Percentiles rank a stretch among this genome's conserved stretches.
phyloP scores from a whole-genome alignment of 2,329 filamentous ascomycete species.

The Ceratocystis papillata region DNA sequence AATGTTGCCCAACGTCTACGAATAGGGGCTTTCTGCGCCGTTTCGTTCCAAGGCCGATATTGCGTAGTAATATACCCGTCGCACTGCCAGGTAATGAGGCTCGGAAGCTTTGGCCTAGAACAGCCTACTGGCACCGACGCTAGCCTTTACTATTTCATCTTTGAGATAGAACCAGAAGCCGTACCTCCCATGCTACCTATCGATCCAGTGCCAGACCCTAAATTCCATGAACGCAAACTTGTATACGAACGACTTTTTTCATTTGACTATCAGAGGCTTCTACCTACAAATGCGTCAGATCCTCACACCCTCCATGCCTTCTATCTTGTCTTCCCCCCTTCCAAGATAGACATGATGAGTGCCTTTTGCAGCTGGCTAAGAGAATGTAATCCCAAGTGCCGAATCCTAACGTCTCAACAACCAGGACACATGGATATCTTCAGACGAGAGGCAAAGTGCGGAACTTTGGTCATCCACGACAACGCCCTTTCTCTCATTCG shows the following conservation, averaged over 20 bases:
- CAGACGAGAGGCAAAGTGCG: conserved; percentile 27
- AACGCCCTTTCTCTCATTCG: conserved; percentile 33
- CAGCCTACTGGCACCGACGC: conserved; percentile 19
- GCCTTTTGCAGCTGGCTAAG: conserved; percentile 40
- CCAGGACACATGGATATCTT: conserved; percentile 42
- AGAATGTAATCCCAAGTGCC: conserved; percentile 33
- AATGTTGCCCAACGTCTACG: conserved; percentile 32
- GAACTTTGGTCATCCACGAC: conserved; percentile 39
- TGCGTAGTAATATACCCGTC: conserved; percentile 35
- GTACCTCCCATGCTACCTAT: conserved; percentile 12
- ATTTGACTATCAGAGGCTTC: conserved; percentile 31
- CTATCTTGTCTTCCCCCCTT: conserved; percentile 41
- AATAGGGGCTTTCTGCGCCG: conserved; percentile 32
- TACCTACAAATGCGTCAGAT: conserved; percentile 22
- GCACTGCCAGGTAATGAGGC: conserved; percentile 32
- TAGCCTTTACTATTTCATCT: conserved; percentile 34
- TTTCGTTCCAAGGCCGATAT: conserved; percentile 30
- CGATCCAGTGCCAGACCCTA: background rate
- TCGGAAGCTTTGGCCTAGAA: conserved; percentile 25
- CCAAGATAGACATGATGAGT: conserved; percentile 30
- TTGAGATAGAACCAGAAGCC: conserved; percentile 28
- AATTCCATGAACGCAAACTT: conserved; percentile 25
- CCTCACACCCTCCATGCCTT: conserved; percentile 32
- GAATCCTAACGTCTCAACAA: conserved; percentile 35
- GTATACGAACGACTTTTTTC: conserved; percentile 30